Percentiles rank a stretch among this genome's conserved stretches.
Conservation (phyloP, 306 rosid genomes). For the Trifolium fragiferum region DNA sequence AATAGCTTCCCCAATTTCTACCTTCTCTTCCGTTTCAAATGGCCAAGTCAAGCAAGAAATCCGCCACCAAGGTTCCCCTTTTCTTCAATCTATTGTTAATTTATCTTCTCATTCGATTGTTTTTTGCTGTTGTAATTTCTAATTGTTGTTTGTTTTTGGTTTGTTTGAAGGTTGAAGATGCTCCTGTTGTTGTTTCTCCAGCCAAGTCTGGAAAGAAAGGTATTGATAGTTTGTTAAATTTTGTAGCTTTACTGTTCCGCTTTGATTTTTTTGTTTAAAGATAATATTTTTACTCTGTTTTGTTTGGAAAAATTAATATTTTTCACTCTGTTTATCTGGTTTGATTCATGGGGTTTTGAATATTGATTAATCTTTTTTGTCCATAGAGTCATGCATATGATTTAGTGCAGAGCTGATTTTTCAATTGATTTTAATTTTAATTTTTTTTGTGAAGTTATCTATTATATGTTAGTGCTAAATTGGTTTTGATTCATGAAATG, state of each 20-base stretch:
- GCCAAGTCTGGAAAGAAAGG: constrained; percentile 72
- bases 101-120: background rate
- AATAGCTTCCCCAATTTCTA: constrained; percentile 27
- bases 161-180: constrained; percentile 61
- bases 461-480: background rate
- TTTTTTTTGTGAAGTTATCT: too few species aligned
- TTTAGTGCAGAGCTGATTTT: background rate
- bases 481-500: background rate
- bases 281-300: background rate
- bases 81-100: background rate
- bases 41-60: constrained; percentile 86
- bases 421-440: too few species aligned
- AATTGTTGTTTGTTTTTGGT: background rate
- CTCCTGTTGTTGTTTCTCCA: constrained; percentile 58
- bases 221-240: background rate
- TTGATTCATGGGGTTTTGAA: background rate
- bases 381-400: background rate
- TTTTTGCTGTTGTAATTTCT: background rate
- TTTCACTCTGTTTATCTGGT: background rate
- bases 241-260: background rate
- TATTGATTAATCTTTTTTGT: too few species aligned
- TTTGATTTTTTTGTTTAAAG: background rate
- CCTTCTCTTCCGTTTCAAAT: constrained; percentile 33
- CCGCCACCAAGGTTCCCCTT: constrained; percentile 61
- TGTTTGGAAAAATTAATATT: background rate